These are phyloP conservation scores for Coleophoma eucalyptorum DNA, from an alignment of 2,329 filamentous ascomycete genomes.

Conservation along the genomic window DNA sequence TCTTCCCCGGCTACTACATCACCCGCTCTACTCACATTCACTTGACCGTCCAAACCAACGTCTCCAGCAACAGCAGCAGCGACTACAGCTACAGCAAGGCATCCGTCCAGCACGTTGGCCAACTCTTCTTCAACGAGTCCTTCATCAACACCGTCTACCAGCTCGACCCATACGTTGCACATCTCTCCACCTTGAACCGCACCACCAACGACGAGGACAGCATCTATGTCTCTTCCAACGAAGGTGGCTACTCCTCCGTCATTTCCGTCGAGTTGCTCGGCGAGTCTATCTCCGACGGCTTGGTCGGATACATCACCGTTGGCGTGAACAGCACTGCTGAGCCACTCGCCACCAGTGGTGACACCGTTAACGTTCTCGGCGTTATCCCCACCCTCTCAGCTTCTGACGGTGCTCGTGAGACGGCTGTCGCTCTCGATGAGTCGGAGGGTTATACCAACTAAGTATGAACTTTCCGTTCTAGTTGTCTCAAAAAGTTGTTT, in stretches of 20 bases:
- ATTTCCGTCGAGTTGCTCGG: slow-evolving; percentile 22
- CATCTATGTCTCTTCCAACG: background rate
- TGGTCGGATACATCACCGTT: slow-evolving; percentile 31
- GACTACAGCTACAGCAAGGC: background rate
- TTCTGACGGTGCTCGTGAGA: slow-evolving; percentile 1
- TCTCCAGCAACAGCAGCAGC: background rate
- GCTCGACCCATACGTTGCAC: slow-evolving; percentile 1
- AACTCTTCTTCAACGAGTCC: slow-evolving; percentile 7
- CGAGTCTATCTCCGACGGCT: slow-evolving; percentile 25
- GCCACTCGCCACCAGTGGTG: background rate
- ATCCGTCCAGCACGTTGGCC: slow-evolving; percentile 4
- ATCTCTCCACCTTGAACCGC: slow-evolving; percentile 3
- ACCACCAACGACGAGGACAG: slow-evolving; percentile 1
- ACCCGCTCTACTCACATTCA: slow-evolving; percentile 7
- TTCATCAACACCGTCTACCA: slow-evolving; percentile 3
- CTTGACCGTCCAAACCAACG: slow-evolving; percentile 7
- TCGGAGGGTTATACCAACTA: slow-evolving; percentile 2
- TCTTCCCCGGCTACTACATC: slow-evolving; percentile 8
- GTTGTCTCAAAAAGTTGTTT: too few relatives aligned
- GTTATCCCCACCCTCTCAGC: slow-evolving; percentile 5
- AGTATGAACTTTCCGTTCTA: too few relatives aligned
- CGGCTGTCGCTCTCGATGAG: slow-evolving; percentile 1
- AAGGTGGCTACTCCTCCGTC: slow-evolving; percentile 3
- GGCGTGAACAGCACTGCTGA: slow-evolving; percentile 22
- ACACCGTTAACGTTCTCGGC: slow-evolving; percentile 1